Evolutionary conservation across 257 asterid genomes (phyloP), one percentile per base, ranked within the genome.

Genomic region (Solanum pinnatisectum): DNA sequence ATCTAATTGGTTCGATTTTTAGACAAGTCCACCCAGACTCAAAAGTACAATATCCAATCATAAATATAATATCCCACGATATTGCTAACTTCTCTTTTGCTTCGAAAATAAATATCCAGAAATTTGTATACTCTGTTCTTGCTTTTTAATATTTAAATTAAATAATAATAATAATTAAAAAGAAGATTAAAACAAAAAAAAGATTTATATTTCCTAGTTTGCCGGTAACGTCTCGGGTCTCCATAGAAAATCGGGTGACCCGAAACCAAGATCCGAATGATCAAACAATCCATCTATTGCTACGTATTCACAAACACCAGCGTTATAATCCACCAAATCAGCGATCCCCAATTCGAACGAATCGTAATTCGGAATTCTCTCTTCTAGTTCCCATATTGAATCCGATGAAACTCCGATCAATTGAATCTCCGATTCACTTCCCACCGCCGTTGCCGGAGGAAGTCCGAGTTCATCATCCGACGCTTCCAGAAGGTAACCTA

Each of bases 381-480:
- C 91, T 0, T 89, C 87, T 30, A 88, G 18, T 3, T 88, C 84
- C 97, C 96, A 95, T 22, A 52, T 52, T 52, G 60, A 52, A 52
- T 52, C 60, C 23, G 60, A 18, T 16, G 60, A 52, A 94, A 91
- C 90, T 78, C 91, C 93, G 6, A 42, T 88, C 91, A 89, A 88
- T 91, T 91, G 96, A 23, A 82, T 36, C 5, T 33, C 63, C 85
- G 82, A 83, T 44, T 91, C 76, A 70, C 37, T 30, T 15, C 13
- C 81, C 89, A 12, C 63, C 87, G 83, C 83, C 63, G 89, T 22
- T 60, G 86, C 46, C 42, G 98, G 98, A 13, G 99, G 99, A 10
- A 95, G 90, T 5, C 98, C 98, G 16, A 95, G 94, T 86, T 95
- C 98, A 5, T 95, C 96, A 18, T 96, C 99, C 0, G 98, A 92